Conservation (phyloP, 805 yeast species). For the Saccharomycopsis sp. region DNA sequence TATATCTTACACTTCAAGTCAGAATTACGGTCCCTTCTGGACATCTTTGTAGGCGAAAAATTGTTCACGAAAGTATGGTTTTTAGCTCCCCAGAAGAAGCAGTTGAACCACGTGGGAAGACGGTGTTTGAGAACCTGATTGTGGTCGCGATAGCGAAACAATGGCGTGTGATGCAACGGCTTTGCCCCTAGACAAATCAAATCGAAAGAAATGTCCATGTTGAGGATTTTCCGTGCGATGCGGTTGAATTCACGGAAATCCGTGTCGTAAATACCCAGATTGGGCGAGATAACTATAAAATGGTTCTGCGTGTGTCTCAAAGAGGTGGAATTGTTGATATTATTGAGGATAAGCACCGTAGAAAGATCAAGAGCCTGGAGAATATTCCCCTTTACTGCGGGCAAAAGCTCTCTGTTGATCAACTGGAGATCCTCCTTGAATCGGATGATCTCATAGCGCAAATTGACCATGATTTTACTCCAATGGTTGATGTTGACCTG, state of each 20-base stretch:
- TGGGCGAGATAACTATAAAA: constrained; percentile 81
- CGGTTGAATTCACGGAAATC: constrained; percentile 68
- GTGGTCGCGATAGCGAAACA: constrained; percentile 62
- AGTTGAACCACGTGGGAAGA: constrained; percentile 93
- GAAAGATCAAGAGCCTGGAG: constrained; percentile 85
- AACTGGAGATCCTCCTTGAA: constrained; percentile 62
- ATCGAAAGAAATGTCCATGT: constrained; percentile 82
- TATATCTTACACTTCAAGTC: constrained; percentile 91
- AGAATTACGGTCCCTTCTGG: constrained; percentile 29
- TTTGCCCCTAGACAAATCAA: constrained; percentile 83
- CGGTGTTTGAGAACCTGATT: constrained; percentile 54
- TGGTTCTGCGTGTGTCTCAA: constrained; percentile 88
- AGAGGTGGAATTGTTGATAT: constrained; percentile 45
- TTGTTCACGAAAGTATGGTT: constrained; percentile 29
- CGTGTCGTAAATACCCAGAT: constrained; percentile 90
- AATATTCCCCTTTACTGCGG: constrained; percentile 84
- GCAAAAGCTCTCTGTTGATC: constrained; percentile 53
- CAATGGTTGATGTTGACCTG: constrained; percentile 84
- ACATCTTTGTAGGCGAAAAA: constrained; percentile 29
- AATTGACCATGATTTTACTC: constrained; percentile 85
- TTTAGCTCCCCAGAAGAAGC: constrained; percentile 77
- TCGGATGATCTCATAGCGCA: constrained; percentile 77
- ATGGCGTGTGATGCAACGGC: constrained; percentile 87
- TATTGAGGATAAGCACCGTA: constrained; percentile 41
- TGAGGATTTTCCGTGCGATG: constrained; percentile 68